These are phyloP conservation scores for Pyricularia pennisetigena DNA, from an alignment of 2,329 filamentous ascomycete genomes.

Conservation along the genomic window DNA sequence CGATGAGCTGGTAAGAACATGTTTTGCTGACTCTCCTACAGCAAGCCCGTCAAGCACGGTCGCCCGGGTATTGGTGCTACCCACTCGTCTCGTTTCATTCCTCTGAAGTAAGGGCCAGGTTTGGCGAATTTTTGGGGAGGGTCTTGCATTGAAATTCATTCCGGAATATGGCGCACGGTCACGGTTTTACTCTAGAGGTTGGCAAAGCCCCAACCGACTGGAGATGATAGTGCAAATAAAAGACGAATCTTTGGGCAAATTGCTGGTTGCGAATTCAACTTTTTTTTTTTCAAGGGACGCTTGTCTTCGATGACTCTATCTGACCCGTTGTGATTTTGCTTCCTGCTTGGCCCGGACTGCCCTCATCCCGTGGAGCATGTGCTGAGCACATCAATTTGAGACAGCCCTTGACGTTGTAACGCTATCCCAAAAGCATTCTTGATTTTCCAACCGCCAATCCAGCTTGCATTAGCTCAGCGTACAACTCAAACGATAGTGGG, in stretches of 20 bases:
- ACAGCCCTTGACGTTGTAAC: background rate
- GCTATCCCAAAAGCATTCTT: background rate
- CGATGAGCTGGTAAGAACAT: background rate
- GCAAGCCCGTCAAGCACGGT: constrained; percentile 99
- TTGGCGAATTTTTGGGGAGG: constrained; percentile 25
- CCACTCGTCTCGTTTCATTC: constrained; percentile 99
- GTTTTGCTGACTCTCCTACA: constrained; percentile 27
- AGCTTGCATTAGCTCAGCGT: background rate
- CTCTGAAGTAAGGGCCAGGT: constrained; percentile 71
- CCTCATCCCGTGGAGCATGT: background rate
- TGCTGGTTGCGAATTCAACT: background rate
- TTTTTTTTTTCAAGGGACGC: background rate
- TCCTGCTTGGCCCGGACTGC: background rate
- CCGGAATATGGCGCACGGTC: constrained; percentile 48
- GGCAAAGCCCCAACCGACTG: background rate
- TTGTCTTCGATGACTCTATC: background rate
- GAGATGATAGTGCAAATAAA: constrained; percentile 7
- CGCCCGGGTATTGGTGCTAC: constrained; percentile 99
- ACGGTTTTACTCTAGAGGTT: constrained; percentile 32
- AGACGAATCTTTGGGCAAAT: constrained; percentile 5
- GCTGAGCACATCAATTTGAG: background rate
- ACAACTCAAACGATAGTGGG: background rate
- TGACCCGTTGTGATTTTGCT: background rate
- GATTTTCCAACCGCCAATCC: background rate
- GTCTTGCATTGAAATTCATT: constrained; percentile 40